phyloP scores from a whole-genome alignment of 2,329 filamentous ascomycete genomes.

The Ophiostoma tasmaniense region DNA sequence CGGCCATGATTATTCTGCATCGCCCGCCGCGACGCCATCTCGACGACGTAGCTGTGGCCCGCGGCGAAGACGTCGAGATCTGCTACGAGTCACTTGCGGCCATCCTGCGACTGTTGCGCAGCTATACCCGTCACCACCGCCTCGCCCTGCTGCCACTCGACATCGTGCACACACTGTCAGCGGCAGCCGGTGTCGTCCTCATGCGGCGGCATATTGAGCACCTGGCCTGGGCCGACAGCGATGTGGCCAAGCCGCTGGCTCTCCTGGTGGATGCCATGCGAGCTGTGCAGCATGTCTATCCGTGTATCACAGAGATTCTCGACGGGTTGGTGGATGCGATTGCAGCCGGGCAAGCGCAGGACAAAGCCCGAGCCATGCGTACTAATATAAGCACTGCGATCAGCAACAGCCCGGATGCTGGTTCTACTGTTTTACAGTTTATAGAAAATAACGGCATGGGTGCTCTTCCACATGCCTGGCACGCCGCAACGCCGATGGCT shows the following conservation, averaged over 20 bases:
- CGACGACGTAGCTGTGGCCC: slow-evolving; percentile 31
- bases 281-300: slow-evolving; percentile 43
- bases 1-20: slow-evolving; percentile 44
- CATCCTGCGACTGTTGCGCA: slow-evolving; percentile 37
- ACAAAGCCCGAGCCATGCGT: neutral
- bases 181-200: slow-evolving; percentile 38
- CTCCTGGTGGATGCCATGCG: slow-evolving; percentile 36
- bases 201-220: slow-evolving; percentile 38
- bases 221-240: slow-evolving; percentile 33
- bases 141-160: slow-evolving; percentile 38
- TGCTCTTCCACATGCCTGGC: neutral
- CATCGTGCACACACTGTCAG: slow-evolving; percentile 42
- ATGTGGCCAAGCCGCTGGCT: slow-evolving; percentile 37
- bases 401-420: neutral
- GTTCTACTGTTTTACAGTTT: neutral
- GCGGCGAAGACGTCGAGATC: slow-evolving; percentile 39
- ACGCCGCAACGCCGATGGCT: neutral
- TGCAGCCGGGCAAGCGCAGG: neutral
- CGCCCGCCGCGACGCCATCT: slow-evolving; percentile 39
- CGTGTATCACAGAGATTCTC: slow-evolving; percentile 31
- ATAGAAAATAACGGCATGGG: neutral
- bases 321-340: slow-evolving; percentile 28
- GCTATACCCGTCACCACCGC: slow-evolving; percentile 36
- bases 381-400: neutral
- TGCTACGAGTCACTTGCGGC: slow-evolving; percentile 42